Evolutionary conservation across 1,284 basidiomycete genomes (phyloP).

Genomic region (Microbotryum intermedium): DNA sequence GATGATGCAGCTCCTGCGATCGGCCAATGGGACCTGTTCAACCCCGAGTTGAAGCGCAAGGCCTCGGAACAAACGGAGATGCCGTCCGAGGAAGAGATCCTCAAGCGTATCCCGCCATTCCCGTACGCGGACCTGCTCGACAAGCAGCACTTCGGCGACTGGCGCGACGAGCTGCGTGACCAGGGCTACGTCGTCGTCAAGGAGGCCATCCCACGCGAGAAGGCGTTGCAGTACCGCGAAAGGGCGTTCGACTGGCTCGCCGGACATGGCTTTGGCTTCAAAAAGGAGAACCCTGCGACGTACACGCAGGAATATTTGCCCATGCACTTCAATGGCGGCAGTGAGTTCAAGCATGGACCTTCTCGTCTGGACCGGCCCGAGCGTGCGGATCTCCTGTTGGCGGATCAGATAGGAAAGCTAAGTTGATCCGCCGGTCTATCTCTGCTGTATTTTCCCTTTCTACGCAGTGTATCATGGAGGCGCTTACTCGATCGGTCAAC

Average conservation of each 20-base stretch:
- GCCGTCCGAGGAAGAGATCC: too few species aligned
- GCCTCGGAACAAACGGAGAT: too few species aligned
- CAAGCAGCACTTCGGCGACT: constrained; percentile 26
- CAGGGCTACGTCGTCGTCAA: constrained; percentile 37
- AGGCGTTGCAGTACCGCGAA: constrained; percentile 29
- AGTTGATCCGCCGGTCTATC: not conserved
- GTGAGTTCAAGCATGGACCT: constrained; percentile 11
- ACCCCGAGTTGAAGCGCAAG: too few species aligned
- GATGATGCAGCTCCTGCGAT: too few species aligned
- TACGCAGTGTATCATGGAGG: not conserved
- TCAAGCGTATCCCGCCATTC: constrained; percentile 8
- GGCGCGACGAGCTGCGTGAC: constrained; percentile 32
- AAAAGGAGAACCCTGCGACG: constrained; percentile 33
- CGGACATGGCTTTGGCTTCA: constrained; percentile 34
- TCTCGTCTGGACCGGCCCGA: not conserved
- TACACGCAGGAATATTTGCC: constrained; percentile 33
- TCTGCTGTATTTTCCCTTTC: not conserved
- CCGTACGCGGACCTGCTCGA: constrained; percentile 19
- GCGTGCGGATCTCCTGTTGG: not conserved
- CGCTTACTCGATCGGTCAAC: not conserved
- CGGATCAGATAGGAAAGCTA: not conserved
- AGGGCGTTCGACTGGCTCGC: constrained; percentile 35
- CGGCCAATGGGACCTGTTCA: too few species aligned
- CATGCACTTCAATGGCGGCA: constrained; percentile 21
- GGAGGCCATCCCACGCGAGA: constrained; percentile 31